Base-by-base conservation (phyloP, 1,284 basidiomycete genomes). In the Boletellus deceptivus region DNA sequence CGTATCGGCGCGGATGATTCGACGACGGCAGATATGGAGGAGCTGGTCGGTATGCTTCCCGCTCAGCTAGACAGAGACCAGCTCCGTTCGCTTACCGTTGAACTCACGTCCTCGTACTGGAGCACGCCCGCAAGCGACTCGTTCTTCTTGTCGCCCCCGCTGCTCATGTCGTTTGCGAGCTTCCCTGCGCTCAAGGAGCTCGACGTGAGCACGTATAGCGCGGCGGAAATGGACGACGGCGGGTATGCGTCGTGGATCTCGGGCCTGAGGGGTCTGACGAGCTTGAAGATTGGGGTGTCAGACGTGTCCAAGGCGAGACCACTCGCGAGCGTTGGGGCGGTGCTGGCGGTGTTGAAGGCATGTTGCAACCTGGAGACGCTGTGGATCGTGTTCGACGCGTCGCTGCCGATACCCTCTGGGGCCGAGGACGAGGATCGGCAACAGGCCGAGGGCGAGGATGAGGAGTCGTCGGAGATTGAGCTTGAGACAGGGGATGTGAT, bases 41-140 rank as follows among this genome's bases (percentile, higher is more conserved):
- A 43, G 0, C n/a, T 63, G 8, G 18, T 61, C 4, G 36, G 24
- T 0, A 36, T 49, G 18, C 38, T 66, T 7, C 53, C 54, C 1
- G 36, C 24, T 3, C 60, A 48, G 25, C 22, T 67, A 2, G 56
- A 65, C 49, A 55, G 47, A 38, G n/a, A 25, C 1, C 46, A 33
- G 1, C 33, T 63, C 1, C 50, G 20, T 3, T 24, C 42, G 4
- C 50, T 63, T 35, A 50, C 46, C 5, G 33, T 63, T 39, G 64
- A 63, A 34, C 35, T 63, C 43, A 65, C 58, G 2, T 64, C 62
- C 4, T 65, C 64, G 1, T 63, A 65, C 36, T 67, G 62, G 62
- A 59, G 53, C 9, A 53, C 55, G 2, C 55, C 60, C 0, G 49
- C 58, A 5, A 61, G 55, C 41, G 62, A 64, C 25, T 50, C 60